These are phyloP conservation scores for Pichia cactophila DNA, from an alignment of 1,139 yeast genomes.

Conservation along the genomic window DNA sequence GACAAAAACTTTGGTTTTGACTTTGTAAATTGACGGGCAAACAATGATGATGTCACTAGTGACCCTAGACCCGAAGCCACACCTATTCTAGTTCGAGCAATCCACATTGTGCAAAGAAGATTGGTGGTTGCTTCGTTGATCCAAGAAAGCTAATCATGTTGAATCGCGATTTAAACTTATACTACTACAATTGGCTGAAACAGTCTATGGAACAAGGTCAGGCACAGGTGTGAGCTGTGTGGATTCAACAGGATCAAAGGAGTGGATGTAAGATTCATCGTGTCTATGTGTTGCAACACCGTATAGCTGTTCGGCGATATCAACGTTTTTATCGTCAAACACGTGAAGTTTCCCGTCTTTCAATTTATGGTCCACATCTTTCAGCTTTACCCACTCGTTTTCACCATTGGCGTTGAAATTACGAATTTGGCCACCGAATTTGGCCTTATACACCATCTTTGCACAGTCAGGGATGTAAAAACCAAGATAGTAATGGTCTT, in stretches of 20 bases:
- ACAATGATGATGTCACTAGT: too few relatives aligned
- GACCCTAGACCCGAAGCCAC: not conserved
- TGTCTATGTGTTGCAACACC: conserved; percentile 11
- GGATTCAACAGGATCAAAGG: conserved; percentile 2
- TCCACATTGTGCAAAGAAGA: conserved; percentile 3
- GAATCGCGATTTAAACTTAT: too few relatives aligned
- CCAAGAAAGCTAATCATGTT: too few relatives aligned
- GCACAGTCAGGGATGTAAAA: conserved; percentile 70
- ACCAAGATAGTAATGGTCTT: conserved; percentile 42
- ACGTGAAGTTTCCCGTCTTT: conserved; percentile 39
- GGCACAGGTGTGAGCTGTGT: not conserved
- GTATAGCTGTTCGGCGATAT: conserved; percentile 21
- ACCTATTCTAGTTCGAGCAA: conserved; percentile 1
- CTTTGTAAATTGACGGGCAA: too few relatives aligned
- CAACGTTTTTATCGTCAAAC: conserved; percentile 26
- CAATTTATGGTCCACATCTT: conserved; percentile 29
- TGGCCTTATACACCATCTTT: conserved; percentile 77
- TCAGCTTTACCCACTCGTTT: conserved; percentile 29
- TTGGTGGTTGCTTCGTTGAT: too few relatives aligned
- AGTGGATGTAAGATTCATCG: not conserved
- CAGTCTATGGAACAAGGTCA: not conserved
- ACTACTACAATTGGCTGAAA: too few relatives aligned
- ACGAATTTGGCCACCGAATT: conserved; percentile 66
- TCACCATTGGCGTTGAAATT: conserved; percentile 32
- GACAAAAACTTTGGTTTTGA: too few relatives aligned